Conservation (phyloP, 1,139 yeast genomes). For the Sugiyamaella novakii region DNA sequence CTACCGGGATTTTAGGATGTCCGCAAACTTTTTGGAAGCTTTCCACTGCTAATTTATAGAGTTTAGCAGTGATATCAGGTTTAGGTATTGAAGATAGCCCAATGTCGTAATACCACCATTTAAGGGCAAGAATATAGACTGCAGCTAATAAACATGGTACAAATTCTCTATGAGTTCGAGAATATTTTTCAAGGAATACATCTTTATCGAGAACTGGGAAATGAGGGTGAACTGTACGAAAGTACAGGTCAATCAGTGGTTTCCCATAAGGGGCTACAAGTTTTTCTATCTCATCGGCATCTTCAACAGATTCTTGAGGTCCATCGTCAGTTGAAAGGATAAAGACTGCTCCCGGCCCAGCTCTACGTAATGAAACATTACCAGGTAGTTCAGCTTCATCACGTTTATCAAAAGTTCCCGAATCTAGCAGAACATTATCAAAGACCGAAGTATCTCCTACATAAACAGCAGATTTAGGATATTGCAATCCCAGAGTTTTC, state of each 20-base stretch:
- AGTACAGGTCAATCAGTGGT: constrained; percentile 46
- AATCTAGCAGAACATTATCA: constrained; percentile 40
- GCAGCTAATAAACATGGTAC: constrained; percentile 50
- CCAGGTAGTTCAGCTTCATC: constrained; percentile 42
- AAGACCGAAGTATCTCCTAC: constrained; percentile 44
- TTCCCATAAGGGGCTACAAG: constrained; percentile 49
- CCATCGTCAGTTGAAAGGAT: constrained; percentile 41
- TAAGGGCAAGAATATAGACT: constrained; percentile 48
- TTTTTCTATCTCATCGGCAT: constrained; percentile 45
- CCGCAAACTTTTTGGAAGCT: constrained; percentile 46
- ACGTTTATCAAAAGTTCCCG: constrained; percentile 38
- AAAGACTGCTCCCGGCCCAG: constrained; percentile 42
- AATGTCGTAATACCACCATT: constrained; percentile 48
- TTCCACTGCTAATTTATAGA: constrained; percentile 44
- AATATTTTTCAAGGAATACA: constrained; percentile 49
- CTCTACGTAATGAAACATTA: constrained; percentile 41
- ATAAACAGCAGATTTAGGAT: constrained; percentile 44
- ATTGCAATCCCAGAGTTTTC: constrained; percentile 44
- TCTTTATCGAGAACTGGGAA: constrained; percentile 48
- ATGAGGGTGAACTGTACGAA: constrained; percentile 48
- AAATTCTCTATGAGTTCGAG: constrained; percentile 50
- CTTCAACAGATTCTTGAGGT: constrained; percentile 35
- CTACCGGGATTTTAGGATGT: constrained; percentile 48
- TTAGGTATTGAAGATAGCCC: constrained; percentile 37
- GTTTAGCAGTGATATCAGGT: constrained; percentile 40